phyloP scores from a whole-genome alignment of 2,329 filamentous ascomycete species.

The Clonostachys rhizophaga region DNA sequence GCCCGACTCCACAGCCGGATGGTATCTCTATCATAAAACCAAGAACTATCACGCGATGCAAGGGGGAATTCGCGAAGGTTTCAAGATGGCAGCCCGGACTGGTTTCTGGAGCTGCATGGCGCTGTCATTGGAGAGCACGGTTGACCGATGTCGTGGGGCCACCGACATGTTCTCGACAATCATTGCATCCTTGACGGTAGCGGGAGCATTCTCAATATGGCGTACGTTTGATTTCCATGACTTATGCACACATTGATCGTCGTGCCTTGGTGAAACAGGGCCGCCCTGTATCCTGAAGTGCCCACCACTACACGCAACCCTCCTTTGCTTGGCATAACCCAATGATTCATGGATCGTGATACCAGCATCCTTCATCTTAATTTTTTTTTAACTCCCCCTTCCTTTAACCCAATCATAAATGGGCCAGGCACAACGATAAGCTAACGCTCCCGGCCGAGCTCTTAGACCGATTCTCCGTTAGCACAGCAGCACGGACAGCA shows the following conservation, averaged over 20 bases:
- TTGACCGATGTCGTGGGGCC: slow-evolving; percentile 66
- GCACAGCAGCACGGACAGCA: slow-evolving; percentile 72
- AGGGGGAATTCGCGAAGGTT: slow-evolving; percentile 72
- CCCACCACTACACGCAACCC: too few relatives aligned
- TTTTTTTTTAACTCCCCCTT: background rate
- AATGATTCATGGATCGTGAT: too few relatives aligned
- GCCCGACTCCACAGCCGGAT: slow-evolving; percentile 75
- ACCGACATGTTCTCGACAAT: slow-evolving; percentile 79
- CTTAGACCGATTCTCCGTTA: slow-evolving; percentile 75
- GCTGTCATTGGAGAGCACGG: slow-evolving; percentile 77
- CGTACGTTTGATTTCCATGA: slow-evolving; percentile 47
- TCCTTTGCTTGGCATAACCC: too few relatives aligned
- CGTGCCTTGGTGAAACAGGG: too few relatives aligned
- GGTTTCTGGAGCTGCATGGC: slow-evolving; percentile 72
- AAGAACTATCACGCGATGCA: slow-evolving; percentile 89
- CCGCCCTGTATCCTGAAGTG: too few relatives aligned
- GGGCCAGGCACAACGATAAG: background rate
- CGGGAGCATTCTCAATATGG: slow-evolving; percentile 82
- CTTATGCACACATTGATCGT: too few relatives aligned
- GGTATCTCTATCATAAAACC: slow-evolving; percentile 98
- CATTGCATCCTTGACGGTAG: slow-evolving; percentile 76
- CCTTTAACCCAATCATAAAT: background rate
- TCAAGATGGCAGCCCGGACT: slow-evolving; percentile 68
- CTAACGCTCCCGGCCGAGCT: background rate
- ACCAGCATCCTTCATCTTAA: too few relatives aligned